Evolutionary conservation across 1,284 basidiomycete genomes (phyloP), one percentile per base, ranked within the genome.

Genomic region (Malassezia pachydermatis): DNA sequence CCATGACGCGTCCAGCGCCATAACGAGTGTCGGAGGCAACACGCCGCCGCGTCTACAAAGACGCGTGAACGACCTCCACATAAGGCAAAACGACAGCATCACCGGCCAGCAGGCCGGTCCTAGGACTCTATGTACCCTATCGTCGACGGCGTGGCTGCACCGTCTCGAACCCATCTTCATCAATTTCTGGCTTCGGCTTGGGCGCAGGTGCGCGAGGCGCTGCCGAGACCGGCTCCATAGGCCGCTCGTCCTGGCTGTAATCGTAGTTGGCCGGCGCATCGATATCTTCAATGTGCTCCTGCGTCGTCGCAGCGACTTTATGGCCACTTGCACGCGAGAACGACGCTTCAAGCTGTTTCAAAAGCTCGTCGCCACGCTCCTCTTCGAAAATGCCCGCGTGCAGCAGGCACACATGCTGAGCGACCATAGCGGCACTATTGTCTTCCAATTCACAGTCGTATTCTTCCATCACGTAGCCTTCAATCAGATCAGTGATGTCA

Each of bases 371-470:
- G 1, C 57, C 67, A 13, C 58, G 37, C 0, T 45, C 45, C 5
- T 56, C 41, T 10, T 51, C 51, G 41, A 65, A 70, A 25, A 69
- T 60, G 41, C 54, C 46, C 9, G 55, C 41, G 28, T 65, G 62
- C 14, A 61, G 30, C 0, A 54, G 54, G 22, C 60, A 53, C 20
- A 70, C 59, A 17, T 64, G 51, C 9, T 52, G 54, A 2, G 64
- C 67, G 17, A 65, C 61, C 51, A 50, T 56, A 20, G 57, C 55
- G 2, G 64, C 58, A 8, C 55, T 58, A 5, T 58, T 62, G 42
- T 70, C 67, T 23, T 70, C 67, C 24, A 70, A 54, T 9, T 58
- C 54, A 14, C 57, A 60, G 44, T 67, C 67, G 51, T 49, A 70
- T 47, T 70, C 67, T 40, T 70, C 62, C 14, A 50, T 55, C 40